phyloP scores from a whole-genome alignment of 2,329 filamentous ascomycete species.

The Xylariaceae sp. region DNA sequence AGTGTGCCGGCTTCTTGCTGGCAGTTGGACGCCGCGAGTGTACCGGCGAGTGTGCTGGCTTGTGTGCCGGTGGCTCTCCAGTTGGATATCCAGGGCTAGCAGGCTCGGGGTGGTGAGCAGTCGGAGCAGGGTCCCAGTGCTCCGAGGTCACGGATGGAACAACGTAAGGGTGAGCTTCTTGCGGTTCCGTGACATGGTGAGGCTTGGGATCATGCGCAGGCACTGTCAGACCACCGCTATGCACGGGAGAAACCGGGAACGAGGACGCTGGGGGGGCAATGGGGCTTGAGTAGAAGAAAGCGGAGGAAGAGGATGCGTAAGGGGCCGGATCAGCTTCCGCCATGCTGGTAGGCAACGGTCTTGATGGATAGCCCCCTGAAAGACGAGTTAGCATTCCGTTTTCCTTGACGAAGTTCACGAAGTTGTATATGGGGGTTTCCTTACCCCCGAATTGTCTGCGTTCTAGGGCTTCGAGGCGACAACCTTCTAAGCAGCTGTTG shows the following conservation, averaged over 20 bases:
- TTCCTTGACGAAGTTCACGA: not conserved
- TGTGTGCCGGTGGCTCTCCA: too few species aligned
- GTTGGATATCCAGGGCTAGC: too few species aligned
- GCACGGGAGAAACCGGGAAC: not conserved
- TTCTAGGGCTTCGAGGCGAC: not conserved
- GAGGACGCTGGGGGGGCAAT: not conserved
- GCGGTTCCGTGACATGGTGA: not conserved
- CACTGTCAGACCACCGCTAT: not conserved
- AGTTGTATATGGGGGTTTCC: not conserved
- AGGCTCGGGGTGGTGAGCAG: too few species aligned
- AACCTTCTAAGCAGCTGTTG: not conserved
- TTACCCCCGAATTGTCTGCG: constrained; percentile 1
- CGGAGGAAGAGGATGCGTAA: not conserved
- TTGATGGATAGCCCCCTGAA: not conserved
- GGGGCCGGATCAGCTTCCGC: not conserved
- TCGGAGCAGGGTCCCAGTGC: too few species aligned
- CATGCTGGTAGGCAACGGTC: not conserved
- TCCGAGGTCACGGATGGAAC: not conserved
- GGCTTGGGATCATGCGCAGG: not conserved
- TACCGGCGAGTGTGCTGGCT: too few species aligned
- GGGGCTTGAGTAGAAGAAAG: not conserved
- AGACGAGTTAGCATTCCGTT: not conserved
- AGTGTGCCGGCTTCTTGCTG: too few species aligned
- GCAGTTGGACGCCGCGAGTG: too few species aligned
- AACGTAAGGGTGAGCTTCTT: not conserved